Evolutionary conservation across 1,139 yeast genomes (phyloP).

Genomic region (Saccharomyces hybrid): DNA sequence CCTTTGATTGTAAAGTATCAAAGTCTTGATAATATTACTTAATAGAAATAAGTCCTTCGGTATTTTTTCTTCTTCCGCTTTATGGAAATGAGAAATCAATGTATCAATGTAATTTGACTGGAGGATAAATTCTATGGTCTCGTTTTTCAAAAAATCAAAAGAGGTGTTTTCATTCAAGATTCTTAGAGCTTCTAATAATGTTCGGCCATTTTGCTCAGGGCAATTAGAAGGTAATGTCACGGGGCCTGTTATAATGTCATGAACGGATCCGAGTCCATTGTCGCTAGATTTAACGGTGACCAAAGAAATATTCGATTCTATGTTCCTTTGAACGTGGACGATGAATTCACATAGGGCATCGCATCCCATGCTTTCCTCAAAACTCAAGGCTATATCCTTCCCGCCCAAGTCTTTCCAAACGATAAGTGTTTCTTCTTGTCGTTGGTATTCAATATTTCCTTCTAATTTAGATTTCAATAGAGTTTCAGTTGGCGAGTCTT

Average conservation of each 20-base stretch:
- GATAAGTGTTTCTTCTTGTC: slow-evolving; percentile 88
- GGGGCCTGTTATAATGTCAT: slow-evolving; percentile 74
- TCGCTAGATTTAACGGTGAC: slow-evolving; percentile 59
- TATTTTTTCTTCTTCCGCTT: slow-evolving; percentile 46
- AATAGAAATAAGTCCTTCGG: slow-evolving; percentile 52
- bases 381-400: slow-evolving; percentile 78
- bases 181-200: slow-evolving; percentile 45
- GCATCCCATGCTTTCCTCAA: slow-evolving; percentile 91
- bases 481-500: slow-evolving; percentile 50
- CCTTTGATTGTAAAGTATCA: slow-evolving; percentile 65
- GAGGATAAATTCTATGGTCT: slow-evolving; percentile 45
- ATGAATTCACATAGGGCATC: slow-evolving; percentile 74
- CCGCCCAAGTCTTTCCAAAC: slow-evolving; percentile 87
- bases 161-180: slow-evolving; percentile 50
- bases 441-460: slow-evolving; percentile 76
- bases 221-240: slow-evolving; percentile 52
- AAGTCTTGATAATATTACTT: slow-evolving; percentile 64
- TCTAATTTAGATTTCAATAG: slow-evolving; percentile 59
- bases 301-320: slow-evolving; percentile 63
- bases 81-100: slow-evolving; percentile 46
- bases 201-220: slow-evolving; percentile 41
- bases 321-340: slow-evolving; percentile 53
- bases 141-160: slow-evolving; percentile 48
- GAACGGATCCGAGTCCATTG: slow-evolving; percentile 39
- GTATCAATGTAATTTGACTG: slow-evolving; percentile 46